Conservation (phyloP, 1,284 basidiomycete genomes). For the Heterobasidion parviporum region DNA sequence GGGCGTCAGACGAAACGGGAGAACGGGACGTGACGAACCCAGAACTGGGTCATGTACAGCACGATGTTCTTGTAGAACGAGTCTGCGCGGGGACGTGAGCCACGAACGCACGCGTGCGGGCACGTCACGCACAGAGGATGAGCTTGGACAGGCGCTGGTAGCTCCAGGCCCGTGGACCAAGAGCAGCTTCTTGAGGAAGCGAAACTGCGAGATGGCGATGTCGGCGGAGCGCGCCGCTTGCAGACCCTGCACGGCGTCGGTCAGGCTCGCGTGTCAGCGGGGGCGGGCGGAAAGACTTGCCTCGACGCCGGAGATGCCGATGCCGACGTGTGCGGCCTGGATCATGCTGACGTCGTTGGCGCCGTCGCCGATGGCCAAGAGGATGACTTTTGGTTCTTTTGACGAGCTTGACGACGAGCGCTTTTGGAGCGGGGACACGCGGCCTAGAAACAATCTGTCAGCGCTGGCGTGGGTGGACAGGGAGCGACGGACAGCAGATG, state of each 20-base stretch:
- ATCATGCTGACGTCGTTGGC: conserved; percentile 98
- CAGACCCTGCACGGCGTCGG: conserved; percentile 53
- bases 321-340: conserved; percentile 94
- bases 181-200: conserved; percentile 92
- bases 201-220: conserved; percentile 96
- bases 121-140: conserved; percentile 70
- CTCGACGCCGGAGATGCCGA: conserved; percentile 98
- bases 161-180: conserved; percentile 99
- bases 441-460: conserved; percentile 43
- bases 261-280: too few species aligned
- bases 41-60: conserved; percentile 96
- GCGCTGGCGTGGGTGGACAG: not conserved
- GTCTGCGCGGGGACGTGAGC: conserved; percentile 34
- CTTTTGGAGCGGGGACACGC: conserved; percentile 98
- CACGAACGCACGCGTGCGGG: not conserved
- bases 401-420: conserved; percentile 95
- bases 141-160: conserved; percentile 93
- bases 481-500: conserved; percentile 73
- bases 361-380: conserved; percentile 95
- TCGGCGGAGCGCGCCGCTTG: conserved; percentile 97
- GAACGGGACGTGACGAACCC: conserved; percentile 45
- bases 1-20: conserved; percentile 1
- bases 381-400: conserved; percentile 94
- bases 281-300: conserved; percentile 25
- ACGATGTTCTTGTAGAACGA: conserved; percentile 98